Evolutionary conservation across 306 rosid species (phyloP), one percentile per base, ranked within the genome.

Genomic region (Coriaria nepalensis): DNA sequence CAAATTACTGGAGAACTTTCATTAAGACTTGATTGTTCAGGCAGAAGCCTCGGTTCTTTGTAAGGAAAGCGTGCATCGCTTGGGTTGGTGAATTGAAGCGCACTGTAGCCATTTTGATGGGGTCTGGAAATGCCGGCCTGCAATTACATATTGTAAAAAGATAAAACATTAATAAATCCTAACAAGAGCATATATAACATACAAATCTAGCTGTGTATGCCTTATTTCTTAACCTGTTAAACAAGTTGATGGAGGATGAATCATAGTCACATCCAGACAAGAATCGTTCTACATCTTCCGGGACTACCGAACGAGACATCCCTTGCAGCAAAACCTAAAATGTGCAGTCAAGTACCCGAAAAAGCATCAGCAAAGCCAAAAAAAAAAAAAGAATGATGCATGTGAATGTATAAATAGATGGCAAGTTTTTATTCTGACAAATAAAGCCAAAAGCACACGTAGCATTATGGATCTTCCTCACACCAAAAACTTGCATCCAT

Each of bases 321-420:
- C 98, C 98, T 68, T 68, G 67, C 43, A 85, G 72, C 47, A 85
- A 59, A 37, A 92, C 79, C 98, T 79, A 60, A 33, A 53, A 57
- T 64, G 52, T 52, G 11, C 33, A 49, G 38, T 38, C 55, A 67
- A 46, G 33, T 20, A 20, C 29, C 37, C 50, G 40, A 64, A 63
- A 47, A 45, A 59, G 40, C 41, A 54, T 55, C 56, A 14, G 34
- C 41, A 8, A 43, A 4, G 33, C 2, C 13, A 42, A 42, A 41
- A 54, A 13, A 48, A 54, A 54, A 37, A 20, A 20, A 20, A 20
- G 29, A 20, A 20, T 20, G 29, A 20, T 20, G 29, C 29, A 20
- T 20, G 3, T 20, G 29, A 20, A 20, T 20, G n/a, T n/a, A 20
- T 20, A 20, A 20, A 20, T 20, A 20, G 29, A 1, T 20, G 3